phyloP scores from a whole-genome alignment of 2,329 filamentous ascomycete species.

The Monascus ruber region DNA sequence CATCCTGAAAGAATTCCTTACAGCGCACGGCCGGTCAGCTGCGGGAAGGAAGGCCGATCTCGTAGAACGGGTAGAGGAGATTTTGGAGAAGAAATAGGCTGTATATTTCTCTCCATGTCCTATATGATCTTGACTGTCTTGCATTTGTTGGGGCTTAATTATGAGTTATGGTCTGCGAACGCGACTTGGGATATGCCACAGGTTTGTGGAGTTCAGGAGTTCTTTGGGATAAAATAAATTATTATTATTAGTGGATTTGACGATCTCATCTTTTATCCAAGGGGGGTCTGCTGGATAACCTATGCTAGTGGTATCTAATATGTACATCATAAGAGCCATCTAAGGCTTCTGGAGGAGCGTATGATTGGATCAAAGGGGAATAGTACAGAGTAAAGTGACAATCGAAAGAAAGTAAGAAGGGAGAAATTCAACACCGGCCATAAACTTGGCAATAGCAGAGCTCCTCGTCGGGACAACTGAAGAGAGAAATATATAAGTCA shows the following conservation, averaged over 20 bases:
- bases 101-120: too few species aligned
- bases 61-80: constrained; percentile 38
- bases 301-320: too few species aligned
- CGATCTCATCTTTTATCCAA: too few species aligned
- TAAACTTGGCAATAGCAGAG: constrained; percentile 28
- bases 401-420: background rate
- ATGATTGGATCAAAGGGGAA: background rate
- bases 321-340: too few species aligned
- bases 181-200: too few species aligned
- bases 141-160: too few species aligned
- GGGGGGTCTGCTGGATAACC: too few species aligned
- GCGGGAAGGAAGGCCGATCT: constrained; percentile 41
- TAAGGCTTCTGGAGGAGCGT: too few species aligned
- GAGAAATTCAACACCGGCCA: constrained; percentile 14
- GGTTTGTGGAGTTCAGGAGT: too few species aligned
- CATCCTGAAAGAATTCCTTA: constrained; percentile 37
- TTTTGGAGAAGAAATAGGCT: constrained; percentile 31
- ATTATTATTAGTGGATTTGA: too few species aligned
- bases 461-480: constrained; percentile 22
- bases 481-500: constrained; percentile 5
- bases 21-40: constrained; percentile 29
- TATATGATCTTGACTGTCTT: background rate
- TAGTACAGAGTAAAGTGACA: background rate
- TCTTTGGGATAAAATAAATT: too few species aligned
- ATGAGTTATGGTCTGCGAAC: too few species aligned